These are phyloP conservation scores for Rhamnella rubrinervis DNA, from an alignment of 331 rosid genomes.

Conservation along the genomic window DNA sequence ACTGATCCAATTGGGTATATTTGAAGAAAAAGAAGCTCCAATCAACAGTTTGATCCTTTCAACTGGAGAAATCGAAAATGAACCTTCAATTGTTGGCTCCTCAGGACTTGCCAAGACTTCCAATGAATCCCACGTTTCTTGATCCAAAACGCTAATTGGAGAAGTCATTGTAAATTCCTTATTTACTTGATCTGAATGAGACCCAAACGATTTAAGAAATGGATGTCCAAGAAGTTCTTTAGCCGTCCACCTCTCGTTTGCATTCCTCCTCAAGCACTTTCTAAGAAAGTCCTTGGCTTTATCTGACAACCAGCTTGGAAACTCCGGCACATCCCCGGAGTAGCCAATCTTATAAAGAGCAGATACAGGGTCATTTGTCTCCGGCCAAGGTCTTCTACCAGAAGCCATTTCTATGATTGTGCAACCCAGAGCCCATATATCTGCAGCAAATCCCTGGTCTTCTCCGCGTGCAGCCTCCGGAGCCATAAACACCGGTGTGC, in stretches of 20 bases:
- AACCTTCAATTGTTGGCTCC: conserved; percentile 14
- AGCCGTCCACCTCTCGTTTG: conserved; percentile 47
- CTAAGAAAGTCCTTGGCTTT: conserved; percentile 45
- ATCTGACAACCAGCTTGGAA: conserved; percentile 36
- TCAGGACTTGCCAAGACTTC: conserved; percentile 25
- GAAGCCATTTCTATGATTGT: conserved; percentile 52
- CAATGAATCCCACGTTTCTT: conserved; percentile 40
- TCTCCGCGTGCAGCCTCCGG: conserved; percentile 57
- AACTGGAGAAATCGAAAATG: conserved; percentile 15
- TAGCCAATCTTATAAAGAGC: conserved; percentile 45
- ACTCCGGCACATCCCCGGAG: conserved; percentile 29
- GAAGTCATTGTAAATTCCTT: conserved; percentile 20
- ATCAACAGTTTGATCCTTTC: conserved; percentile 39
- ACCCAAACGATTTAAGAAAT: conserved; percentile 29
- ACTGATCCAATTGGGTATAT: conserved; percentile 31
- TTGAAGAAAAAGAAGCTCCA: conserved; percentile 12
- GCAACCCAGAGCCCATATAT: conserved; percentile 57
- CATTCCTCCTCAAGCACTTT: conserved; percentile 39
- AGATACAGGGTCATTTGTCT: conserved; percentile 29
- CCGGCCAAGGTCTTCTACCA: conserved; percentile 44
- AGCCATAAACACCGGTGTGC: conserved; percentile 56
- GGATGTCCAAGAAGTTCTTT: conserved; percentile 49
- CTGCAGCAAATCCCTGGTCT: conserved; percentile 45
- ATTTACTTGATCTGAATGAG: not conserved
- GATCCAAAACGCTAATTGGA: conserved; percentile 50